Base-by-base conservation (phyloP, 1,284 basidiomycete genomes). In the Pseudozyma thailandica region DNA sequence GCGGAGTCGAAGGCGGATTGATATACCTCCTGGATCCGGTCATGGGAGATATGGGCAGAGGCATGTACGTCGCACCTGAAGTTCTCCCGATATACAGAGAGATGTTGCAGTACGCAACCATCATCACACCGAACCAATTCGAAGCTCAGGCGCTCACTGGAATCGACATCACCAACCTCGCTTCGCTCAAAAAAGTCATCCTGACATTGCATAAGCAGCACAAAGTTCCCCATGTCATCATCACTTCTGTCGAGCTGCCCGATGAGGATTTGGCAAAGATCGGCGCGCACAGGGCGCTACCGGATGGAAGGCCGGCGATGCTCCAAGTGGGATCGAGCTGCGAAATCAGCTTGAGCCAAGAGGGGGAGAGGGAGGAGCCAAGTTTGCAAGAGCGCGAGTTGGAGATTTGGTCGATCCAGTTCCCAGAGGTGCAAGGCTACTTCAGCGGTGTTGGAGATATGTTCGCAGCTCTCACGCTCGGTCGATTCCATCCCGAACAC, bases 121-220 rank as follows among this genome's bases (percentile, higher is more conserved):
- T 98, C 56, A 95, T 97, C 71, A 94, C 95, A 0, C 95, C 95
- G 0, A 99, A 99, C 82, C 96, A 94, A 88, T 99, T 95, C 73
- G 96, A 99, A 85, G 91, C 92, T 54, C 94, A 98, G 92, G 52
- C 50, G 1, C 43, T 77, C n/a, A 66, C 69, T 0, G 74, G 57
- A 1, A 45, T 61, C 28, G 64, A 88, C 51, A 89, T 98, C 44
- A 86, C 85, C 12, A 89, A 90, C 58, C 79, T 90, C 1, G 52
- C 82, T 0, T 89, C 92, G 1, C 86, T 98, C 2, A 88, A 87
- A 21, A 79, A 85, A 1, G 92, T 92, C 1, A 85, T 98, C 28
- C 83, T 83, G 8, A 87, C 88, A 15, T 87, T 99, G 21, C 95
- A 98, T 85, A 84, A 86, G 13, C 84, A 86, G 53, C 90, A 92